Base-by-base conservation (phyloP, 139 green algal genomes). In the Chlorella sp. region DNA sequence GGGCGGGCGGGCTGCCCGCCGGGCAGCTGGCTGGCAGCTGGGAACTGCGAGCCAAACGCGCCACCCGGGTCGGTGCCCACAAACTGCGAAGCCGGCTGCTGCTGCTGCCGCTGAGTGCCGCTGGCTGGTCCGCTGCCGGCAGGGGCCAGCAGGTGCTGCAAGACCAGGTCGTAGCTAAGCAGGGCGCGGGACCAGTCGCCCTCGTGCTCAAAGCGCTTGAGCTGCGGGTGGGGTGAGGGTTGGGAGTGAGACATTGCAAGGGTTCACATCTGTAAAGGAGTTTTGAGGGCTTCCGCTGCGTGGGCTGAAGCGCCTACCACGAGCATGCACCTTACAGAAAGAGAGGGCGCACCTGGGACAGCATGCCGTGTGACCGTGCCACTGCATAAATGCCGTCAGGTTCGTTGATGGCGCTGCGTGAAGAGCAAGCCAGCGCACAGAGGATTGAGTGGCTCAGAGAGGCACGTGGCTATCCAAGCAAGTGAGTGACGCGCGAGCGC, bases 321-420 rank as follows among this genome's bases (percentile, higher is more conserved):
- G n/a, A n/a, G n/a, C n/a, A n/a, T 1, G 20, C 34, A 23, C n/a
- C 13, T 7, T 16, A 17, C 11, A n/a, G 16, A 51, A 15, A 2
- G 34, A 30, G 68, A 7, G 20, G 38, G 1, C 76, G 5, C 80
- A 78, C 80, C 79, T 94, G 92, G 13, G 86, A 85, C 57, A 83
- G 64, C 30, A 92, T 34, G 44, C 84, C 55, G 64, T 89, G 82
- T 9, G 85, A 89, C 36, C 87, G 82, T 4, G 89, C 89, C 5
- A 98, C 88, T 1, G 91, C 95, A 72, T 98, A 98, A 4, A 98
- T 87, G 36, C 92, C 88, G 73, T 98, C 95, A 0, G 94, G 93
- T 79, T 98, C 95, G 36, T 90, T 87, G 56, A 96, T 88, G 17
- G 85, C 62, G 34, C 85, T 60, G 51, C 51, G 21, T 4, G 15